phyloP scores from a whole-genome alignment of 139 green algal species.

The Diplosphaera chodatii region DNA sequence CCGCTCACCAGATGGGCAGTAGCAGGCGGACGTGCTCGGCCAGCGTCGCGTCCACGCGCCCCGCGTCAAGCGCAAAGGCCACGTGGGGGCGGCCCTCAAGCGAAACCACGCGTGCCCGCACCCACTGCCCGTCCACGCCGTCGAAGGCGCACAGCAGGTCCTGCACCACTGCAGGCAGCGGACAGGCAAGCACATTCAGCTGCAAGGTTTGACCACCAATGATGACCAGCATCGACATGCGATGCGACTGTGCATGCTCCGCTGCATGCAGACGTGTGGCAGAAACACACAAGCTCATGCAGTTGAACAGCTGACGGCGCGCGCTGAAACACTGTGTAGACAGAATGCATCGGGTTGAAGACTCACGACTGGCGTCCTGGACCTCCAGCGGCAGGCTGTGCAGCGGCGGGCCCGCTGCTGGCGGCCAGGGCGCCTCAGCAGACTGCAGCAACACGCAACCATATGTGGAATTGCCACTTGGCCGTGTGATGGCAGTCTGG shows the following conservation, averaged over 20 bases:
- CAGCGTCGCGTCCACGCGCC: slow-evolving; percentile 47
- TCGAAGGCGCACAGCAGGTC: slow-evolving; percentile 81
- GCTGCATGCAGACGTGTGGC: too few relatives aligned
- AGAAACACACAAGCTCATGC: too few relatives aligned
- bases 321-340: too few relatives aligned
- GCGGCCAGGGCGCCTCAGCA: neutral
- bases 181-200: too few relatives aligned
- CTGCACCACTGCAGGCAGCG: slow-evolving; percentile 52
- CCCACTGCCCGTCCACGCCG: slow-evolving; percentile 48
- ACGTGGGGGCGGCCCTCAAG: slow-evolving; percentile 21
- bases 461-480: too few relatives aligned
- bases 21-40: slow-evolving; percentile 61
- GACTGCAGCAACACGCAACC: neutral
- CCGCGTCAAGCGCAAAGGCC: slow-evolving; percentile 33
- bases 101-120: neutral
- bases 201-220: too few relatives aligned
- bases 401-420: neutral
- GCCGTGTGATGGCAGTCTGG: too few relatives aligned
- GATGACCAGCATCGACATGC: too few relatives aligned
- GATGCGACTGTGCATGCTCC: too few relatives aligned
- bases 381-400: neutral
- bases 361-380: neutral
- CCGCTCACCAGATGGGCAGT: slow-evolving; percentile 75
- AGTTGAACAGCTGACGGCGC: too few relatives aligned
- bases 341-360: too few relatives aligned